These are phyloP conservation scores for Astraeus odoratus DNA, from an alignment of 768 basidiomycete genomes.

Conservation along the genomic window DNA sequence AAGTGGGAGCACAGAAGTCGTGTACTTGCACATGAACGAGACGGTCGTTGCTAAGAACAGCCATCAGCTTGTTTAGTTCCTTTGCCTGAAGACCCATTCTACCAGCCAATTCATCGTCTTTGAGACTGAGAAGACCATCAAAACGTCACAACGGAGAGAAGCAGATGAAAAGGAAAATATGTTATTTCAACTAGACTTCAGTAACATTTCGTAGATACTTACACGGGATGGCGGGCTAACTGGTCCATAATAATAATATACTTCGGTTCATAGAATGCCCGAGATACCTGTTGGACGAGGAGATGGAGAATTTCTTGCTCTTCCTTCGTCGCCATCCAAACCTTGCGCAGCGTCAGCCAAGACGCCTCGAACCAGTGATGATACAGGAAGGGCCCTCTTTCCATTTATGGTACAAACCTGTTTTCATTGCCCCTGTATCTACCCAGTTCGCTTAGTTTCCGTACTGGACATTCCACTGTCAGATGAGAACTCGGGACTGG, in stretches of 20 bases:
- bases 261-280: constrained; percentile 92
- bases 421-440: too few relatives aligned
- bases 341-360: not conserved
- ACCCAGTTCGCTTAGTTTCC: too few relatives aligned
- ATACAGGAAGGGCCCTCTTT: not conserved
- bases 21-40: constrained; percentile 67
- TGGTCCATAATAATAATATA: constrained; percentile 91
- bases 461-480: too few relatives aligned
- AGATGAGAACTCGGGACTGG: too few relatives aligned
- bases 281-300: constrained; percentile 88
- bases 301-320: constrained; percentile 77
- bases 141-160: constrained; percentile 11
- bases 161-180: constrained; percentile 3
- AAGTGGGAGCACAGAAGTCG: not conserved
- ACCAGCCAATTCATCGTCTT: constrained; percentile 91
- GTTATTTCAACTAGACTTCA: constrained; percentile 16
- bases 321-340: constrained; percentile 59
- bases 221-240: constrained; percentile 90
- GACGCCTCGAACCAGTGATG: not conserved
- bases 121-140: constrained; percentile 50
- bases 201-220: constrained; percentile 42
- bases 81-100: constrained; percentile 85
- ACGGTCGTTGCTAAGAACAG: constrained; percentile 69
- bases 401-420: too few relatives aligned
- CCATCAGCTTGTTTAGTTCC: constrained; percentile 86